Percentiles rank a stretch among this genome's conserved stretches.
phyloP scores from a whole-genome alignment of 495 filamentous ascomycete species.

The Corynascus novoguineensis region DNA sequence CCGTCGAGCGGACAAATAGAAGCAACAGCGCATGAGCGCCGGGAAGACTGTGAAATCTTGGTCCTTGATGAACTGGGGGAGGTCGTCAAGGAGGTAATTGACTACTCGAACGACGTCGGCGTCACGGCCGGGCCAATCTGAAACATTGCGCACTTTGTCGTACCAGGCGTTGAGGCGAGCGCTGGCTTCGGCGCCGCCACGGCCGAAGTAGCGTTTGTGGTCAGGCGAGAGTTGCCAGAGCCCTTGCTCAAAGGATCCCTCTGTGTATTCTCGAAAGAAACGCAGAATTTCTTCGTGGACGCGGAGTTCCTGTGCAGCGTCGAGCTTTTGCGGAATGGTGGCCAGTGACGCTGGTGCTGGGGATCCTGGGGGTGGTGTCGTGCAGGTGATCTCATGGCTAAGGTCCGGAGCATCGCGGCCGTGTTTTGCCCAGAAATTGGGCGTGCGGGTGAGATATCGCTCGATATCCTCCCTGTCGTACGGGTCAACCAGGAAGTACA shows the following conservation, averaged over 20 bases:
- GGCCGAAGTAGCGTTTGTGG: conserved; percentile 15
- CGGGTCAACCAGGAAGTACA: background rate
- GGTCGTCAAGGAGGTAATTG: conserved; percentile 21
- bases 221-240: conserved; percentile 24
- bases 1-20: conserved; percentile 11
- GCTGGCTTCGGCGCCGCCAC: conserved; percentile 9
- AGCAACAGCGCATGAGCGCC: conserved; percentile 15
- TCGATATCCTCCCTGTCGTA: conserved; percentile 25
- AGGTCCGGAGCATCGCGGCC: conserved; percentile 24
- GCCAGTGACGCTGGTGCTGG: background rate
- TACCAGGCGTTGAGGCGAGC: conserved; percentile 18
- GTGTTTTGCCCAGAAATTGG: conserved; percentile 20
- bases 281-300: conserved; percentile 31
- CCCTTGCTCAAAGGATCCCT: conserved; percentile 26
- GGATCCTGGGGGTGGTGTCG: conserved; percentile 31
- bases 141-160: conserved; percentile 13
- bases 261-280: conserved; percentile 30
- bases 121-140: conserved; percentile 12
- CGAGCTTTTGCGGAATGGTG: conserved; percentile 26
- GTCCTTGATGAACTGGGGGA: conserved; percentile 20
- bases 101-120: conserved; percentile 17
- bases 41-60: conserved; percentile 15
- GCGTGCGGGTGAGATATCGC: conserved; percentile 31
- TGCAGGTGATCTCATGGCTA: conserved; percentile 30
- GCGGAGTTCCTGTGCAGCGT: conserved; percentile 24